Conservation (phyloP, 371 early-diverging fungal species). For the Capniomyces stellatus region DNA sequence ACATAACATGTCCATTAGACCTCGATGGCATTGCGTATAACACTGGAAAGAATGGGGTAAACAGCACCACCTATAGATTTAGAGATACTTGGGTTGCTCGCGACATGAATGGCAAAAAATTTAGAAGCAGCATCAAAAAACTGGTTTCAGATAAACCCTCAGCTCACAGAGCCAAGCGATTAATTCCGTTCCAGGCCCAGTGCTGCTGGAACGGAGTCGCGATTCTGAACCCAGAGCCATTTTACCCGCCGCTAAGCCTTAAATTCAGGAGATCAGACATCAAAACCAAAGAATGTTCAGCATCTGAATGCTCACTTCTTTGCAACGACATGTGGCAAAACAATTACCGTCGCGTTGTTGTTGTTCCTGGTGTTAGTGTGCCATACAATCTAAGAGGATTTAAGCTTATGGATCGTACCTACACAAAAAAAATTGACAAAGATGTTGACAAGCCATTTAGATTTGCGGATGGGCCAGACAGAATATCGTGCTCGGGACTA, state of each 20-base stretch:
- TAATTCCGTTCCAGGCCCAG: slow-evolving; percentile 25
- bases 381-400: too few relatives aligned
- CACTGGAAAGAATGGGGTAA: background rate
- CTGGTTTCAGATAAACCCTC: slow-evolving; percentile 11
- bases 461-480: background rate
- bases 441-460: too few relatives aligned
- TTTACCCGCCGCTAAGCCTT: slow-evolving; percentile 5
- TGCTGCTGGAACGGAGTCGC: slow-evolving; percentile 35
- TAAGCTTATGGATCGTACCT: too few relatives aligned
- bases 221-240: slow-evolving; percentile 21
- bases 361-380: slow-evolving; percentile 25
- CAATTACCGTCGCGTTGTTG: slow-evolving; percentile 16
- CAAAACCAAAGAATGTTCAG: slow-evolving; percentile 22
- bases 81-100: slow-evolving; percentile 33
- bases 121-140: slow-evolving; percentile 11
- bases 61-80: slow-evolving; percentile 11
- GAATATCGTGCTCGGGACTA: background rate
- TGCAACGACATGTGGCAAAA: slow-evolving; percentile 26
- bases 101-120: slow-evolving; percentile 24
- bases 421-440: too few relatives aligned
- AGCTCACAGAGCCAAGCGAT: slow-evolving; percentile 3
- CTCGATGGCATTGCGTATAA: too few relatives aligned
- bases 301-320: slow-evolving; percentile 29
- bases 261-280: slow-evolving; percentile 16
- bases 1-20: slow-evolving; percentile 30